Evolutionary conservation across 2,329 filamentous ascomycete species (phyloP), one percentile per base, ranked within the genome.

Genomic region (Calonectria fujianensis): DNA sequence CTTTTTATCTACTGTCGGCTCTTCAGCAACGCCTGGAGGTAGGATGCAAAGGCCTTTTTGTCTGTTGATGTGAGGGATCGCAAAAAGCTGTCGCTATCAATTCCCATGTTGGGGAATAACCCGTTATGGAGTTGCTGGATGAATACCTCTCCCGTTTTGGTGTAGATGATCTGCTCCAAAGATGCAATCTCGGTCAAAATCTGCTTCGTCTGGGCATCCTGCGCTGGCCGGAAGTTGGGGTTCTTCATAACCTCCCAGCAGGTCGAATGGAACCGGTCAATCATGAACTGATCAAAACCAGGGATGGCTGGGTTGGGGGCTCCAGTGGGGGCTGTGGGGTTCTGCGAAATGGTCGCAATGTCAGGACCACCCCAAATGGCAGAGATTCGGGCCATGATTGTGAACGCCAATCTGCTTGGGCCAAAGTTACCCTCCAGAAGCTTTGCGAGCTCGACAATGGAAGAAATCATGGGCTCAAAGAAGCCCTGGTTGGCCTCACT

Each of bases 281-380:
- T 94, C 85, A 98, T 94, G 85, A 98, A 98, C 72, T 91, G 91
- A 80, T 98, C 96, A 83, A 99, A 99, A 9, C 97, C 96, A 2
- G 96, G 95, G 35, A 99, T 92, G 24, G 85, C 86, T 14, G 92
- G 92, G 14, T 86, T 83, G 5, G 91, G 87, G 2, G 88, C 88
- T 5, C 88, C 86, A 14, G 87, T 88, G 0, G 91, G 86, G 6
- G 89, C 86, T 4, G 84, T 85, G 3, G 89, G 89, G 72, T 89
- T 90, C 63, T 88, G 85, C 18, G 89, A 86, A 54, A 93, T 90
- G 45, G 88, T 90, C 16, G 91, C 89, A 48, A 94, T 88, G 76
- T 98, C 95, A 1, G 95, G 94, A 0, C 96, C 97, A 72, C 97
- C 96, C 96, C 97, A 99, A 51, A 96, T 93, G 37, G 90, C 89